phyloP scores from a whole-genome alignment of 768 basidiomycete genomes.

The Tylopilus cervinicoccineus region DNA sequence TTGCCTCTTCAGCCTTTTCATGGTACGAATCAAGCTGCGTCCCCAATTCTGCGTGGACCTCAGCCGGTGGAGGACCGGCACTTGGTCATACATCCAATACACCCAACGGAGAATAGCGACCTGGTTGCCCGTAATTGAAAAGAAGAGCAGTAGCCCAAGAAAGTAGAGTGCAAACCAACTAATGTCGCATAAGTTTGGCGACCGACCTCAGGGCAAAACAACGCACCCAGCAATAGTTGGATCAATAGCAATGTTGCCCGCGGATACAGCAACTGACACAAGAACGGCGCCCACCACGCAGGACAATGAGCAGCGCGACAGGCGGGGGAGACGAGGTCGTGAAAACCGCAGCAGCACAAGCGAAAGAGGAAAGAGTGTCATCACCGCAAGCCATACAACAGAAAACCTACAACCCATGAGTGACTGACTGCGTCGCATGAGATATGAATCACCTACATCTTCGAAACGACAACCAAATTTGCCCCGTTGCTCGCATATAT shows the following conservation, averaged over 20 bases:
- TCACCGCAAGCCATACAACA: constrained; percentile 61
- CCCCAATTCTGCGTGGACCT: constrained; percentile 40
- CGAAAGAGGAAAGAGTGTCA: constrained; percentile 61
- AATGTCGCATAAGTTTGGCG: neutral
- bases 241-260: constrained; percentile 58
- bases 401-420: constrained; percentile 47
- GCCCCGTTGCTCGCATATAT: constrained; percentile 60
- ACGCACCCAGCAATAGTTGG: constrained; percentile 53
- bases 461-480: constrained; percentile 48
- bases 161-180: constrained; percentile 66
- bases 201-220: neutral
- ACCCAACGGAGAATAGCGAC: constrained; percentile 47
- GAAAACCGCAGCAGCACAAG: constrained; percentile 61
- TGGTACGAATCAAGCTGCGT: constrained; percentile 37
- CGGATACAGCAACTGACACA: constrained; percentile 42
- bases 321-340: constrained; percentile 52
- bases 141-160: constrained; percentile 43
- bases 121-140: constrained; percentile 52
- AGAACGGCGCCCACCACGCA: constrained; percentile 40
- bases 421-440: neutral
- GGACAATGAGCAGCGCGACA: constrained; percentile 36
- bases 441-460: constrained; percentile 41
- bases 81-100: constrained; percentile 66
- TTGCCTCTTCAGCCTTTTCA: constrained; percentile 46
- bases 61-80: constrained; percentile 43